These are phyloP conservation scores for Oenanthe javanica DNA, from an alignment of 140 eudicot species.

Conservation along the genomic window DNA sequence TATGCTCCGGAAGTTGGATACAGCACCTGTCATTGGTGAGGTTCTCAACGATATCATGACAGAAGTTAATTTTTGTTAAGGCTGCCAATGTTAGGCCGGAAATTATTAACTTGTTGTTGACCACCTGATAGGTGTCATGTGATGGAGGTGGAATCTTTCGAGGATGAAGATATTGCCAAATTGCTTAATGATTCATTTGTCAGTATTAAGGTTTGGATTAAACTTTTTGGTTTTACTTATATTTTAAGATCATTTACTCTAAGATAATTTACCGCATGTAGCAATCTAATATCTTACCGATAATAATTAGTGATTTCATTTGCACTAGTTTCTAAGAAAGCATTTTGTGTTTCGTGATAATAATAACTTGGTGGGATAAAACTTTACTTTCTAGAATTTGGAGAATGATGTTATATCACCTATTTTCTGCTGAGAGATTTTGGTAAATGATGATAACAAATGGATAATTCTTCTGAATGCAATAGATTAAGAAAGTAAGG, in stretches of 20 bases:
- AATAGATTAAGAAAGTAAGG: not conserved
- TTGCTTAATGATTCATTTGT: slow-evolving; percentile 88
- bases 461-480: not conserved
- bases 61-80: not conserved
- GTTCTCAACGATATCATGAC: not conserved
- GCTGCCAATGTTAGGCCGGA: not conserved
- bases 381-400: not conserved
- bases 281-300: not conserved
- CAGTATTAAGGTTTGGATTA: slow-evolving; percentile 66
- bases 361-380: not conserved
- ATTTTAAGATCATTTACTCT: not conserved
- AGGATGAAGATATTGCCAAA: slow-evolving; percentile 75
- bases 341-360: not conserved
- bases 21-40: slow-evolving; percentile 99
- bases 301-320: not conserved
- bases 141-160: slow-evolving; percentile 98
- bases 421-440: not conserved
- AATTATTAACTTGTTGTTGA: slow-evolving; percentile 13
- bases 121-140: slow-evolving; percentile 84
- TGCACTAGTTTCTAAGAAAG: not conserved
- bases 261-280: not conserved
- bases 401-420: not conserved
- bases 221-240: not conserved
- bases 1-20: slow-evolving; percentile 66
- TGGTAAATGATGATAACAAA: not conserved